Percentiles rank a stretch among this genome's conserved stretches.
These are phyloP conservation scores for Pichia phayaonensis DNA, from an alignment of 805 yeast species.

Conservation along the genomic window DNA sequence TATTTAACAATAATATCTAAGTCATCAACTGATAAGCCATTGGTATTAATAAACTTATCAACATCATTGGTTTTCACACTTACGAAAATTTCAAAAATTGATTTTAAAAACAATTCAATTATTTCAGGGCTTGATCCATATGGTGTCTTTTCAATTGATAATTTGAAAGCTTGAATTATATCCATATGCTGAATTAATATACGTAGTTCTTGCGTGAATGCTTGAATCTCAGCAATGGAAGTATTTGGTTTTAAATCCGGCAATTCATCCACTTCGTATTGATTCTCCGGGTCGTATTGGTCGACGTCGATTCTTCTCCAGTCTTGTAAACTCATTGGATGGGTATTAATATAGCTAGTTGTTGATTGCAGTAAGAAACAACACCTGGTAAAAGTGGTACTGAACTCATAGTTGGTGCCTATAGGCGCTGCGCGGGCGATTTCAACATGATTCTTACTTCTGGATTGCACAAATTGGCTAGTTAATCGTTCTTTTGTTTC, in stretches of 20 bases:
- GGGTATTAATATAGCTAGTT: neutral
- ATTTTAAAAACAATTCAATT: conserved; percentile 42
- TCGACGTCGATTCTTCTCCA: conserved; percentile 97
- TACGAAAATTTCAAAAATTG: conserved; percentile 65
- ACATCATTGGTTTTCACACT: conserved; percentile 65
- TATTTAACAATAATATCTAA: conserved; percentile 76
- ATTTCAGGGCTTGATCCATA: conserved; percentile 63
- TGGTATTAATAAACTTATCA: conserved; percentile 39
- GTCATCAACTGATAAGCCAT: conserved; percentile 51
- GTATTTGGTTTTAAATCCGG: conserved; percentile 37
- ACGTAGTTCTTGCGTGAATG: conserved; percentile 51
- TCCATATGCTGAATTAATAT: conserved; percentile 64
- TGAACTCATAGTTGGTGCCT: neutral
- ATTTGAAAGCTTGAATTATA: conserved; percentile 54
- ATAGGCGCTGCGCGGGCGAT: neutral
- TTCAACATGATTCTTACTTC: neutral
- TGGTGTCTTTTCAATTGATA: conserved; percentile 68
- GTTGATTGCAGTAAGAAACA: neutral
- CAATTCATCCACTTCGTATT: conserved; percentile 22
- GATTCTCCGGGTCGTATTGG: conserved; percentile 77
- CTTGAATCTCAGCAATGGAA: conserved; percentile 45
- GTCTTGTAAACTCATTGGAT: conserved; percentile 42
- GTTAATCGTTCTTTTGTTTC: neutral
- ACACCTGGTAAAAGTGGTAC: neutral
- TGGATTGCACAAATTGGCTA: neutral